Base-by-base conservation (phyloP, 2,329 filamentous ascomycete genomes). In the Metarhizium brunneum region DNA sequence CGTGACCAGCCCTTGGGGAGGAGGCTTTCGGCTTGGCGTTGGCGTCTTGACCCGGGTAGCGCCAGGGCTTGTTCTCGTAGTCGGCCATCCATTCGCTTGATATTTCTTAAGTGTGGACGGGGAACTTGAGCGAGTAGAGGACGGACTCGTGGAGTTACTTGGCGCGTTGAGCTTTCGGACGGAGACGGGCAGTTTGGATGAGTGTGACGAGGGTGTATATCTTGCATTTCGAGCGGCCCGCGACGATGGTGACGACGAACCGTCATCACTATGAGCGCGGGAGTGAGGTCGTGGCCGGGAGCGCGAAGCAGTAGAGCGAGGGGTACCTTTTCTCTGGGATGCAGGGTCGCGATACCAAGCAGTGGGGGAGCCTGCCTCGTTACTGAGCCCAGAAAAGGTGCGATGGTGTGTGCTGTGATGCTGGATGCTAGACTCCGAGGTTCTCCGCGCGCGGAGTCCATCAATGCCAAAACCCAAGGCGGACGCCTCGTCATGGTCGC, bases 401-500 rank as follows among this genome's bases (percentile, higher is more conserved):
- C 81, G 74, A 54, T 77, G 76, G 60, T 80, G 77, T 50, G 66
- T 64, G 58, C 69, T 73, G 57, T 78, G 71, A 61, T 77, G 79
- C 59, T 79, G 76, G 60, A 87, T 70, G 65, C 79, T 84, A n/a
- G 87, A 85, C 64, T 92, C 88, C 47, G 87, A 89, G 25, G 85
- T 85, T 68, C 86, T 79, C 59, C 86, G 76, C 57, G 76, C 74
- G 52, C 78, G 73, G 52, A 73, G 64, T 52, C 61, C 65, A 57
- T 79, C 74, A 60, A 87, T 87, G 53, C 85, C 85, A 71, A 83
- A 84, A 5, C 82, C 84, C 53, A 76, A 73, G 51, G 78, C 72
- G 20, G 75, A 69, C 30, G 76, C 65, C 61, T 81, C 76, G 62
- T 75, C 76, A 61, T 82, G 77, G 42, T 82, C 76, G n/a, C 82